Evolutionary conservation across 2,329 filamentous ascomycete genomes (phyloP), one percentile per base, ranked within the genome.

Genomic region (Talaromyces sp.): DNA sequence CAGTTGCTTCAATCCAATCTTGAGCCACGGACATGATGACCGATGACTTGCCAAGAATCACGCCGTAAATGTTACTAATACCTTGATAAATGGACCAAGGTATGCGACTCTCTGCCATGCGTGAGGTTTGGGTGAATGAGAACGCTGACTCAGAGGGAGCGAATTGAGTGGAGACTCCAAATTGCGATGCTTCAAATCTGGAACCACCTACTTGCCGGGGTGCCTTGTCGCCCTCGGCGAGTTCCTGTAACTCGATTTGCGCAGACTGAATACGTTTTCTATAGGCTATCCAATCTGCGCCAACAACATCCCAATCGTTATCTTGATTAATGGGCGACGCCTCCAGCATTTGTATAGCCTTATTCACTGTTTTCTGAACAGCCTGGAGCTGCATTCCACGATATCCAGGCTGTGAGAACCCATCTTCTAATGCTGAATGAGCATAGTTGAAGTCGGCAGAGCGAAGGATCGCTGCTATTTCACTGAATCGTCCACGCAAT

Each of bases 81-180:
- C 90, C 92, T 73, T 97, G 90, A 75, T 96, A 97, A 33, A 98
- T 87, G 27, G 90, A 87, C 91, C 91, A 97, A 0, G 93, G 94
- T 39, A 97, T 89, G 70, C 89, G 88, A 72, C 91, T 96, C 71
- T 93, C 91, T 1, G 92, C 93, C 77, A 90, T 91, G 58, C 84
- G 82, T 61, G 81, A 91, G 75, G 77, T 90, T 78, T 83, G 90
- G 76, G 84, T 86, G 62, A 90, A 88, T 6, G 88, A 88, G 76
- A 70, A 86, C 79, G 73, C 84, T 72, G 52, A 33, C 50, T 65
- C 52, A 9, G 31, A 35, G 39, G 37, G 41, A 54, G 22, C 35
- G 19, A 64, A 56, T 70, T 72, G 82, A 74, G 72, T 80, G 70
- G 71, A 58, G 41, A 82, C 77, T 19, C 80, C 81, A 66, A 83